Evolutionary conservation across 768 basidiomycete genomes (phyloP).

Genomic region (Mycena floridula): DNA sequence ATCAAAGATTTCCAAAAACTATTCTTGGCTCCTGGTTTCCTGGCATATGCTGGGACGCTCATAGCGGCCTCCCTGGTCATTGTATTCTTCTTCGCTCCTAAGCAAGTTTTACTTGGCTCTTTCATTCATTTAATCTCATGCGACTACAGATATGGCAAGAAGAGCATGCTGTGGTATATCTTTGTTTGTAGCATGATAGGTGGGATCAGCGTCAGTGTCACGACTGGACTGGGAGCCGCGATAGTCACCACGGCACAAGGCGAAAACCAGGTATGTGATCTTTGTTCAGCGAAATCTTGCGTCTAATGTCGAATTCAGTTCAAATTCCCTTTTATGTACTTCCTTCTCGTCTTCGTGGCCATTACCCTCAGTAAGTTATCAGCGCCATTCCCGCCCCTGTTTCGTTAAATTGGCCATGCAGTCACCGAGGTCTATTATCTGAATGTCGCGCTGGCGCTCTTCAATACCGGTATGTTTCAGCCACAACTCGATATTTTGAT

Average conservation of each 20-base stretch:
- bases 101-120: constrained; percentile 34
- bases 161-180: constrained; percentile 95
- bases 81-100: constrained; percentile 78
- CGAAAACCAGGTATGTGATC: constrained; percentile 60
- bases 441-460: constrained; percentile 92
- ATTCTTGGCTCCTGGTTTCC: constrained; percentile 80
- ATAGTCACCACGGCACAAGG: constrained; percentile 78
- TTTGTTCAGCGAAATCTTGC: background rate
- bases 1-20: constrained; percentile 70
- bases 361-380: constrained; percentile 65
- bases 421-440: constrained; percentile 93
- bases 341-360: constrained; percentile 76
- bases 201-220: constrained; percentile 90
- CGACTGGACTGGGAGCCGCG: constrained; percentile 87
- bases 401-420: constrained; percentile 21
- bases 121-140: constrained; percentile 3
- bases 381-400: background rate
- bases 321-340: constrained; percentile 89
- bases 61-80: constrained; percentile 63
- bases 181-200: constrained; percentile 95
- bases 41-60: constrained; percentile 60
- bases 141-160: constrained; percentile 65
- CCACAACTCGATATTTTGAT: constrained; percentile 6
- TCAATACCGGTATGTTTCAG: constrained; percentile 81
- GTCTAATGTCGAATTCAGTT: constrained; percentile 45